Evolutionary conservation across 441 rosid genomes (phyloP).

Genomic region (Populus trichocarpa): DNA sequence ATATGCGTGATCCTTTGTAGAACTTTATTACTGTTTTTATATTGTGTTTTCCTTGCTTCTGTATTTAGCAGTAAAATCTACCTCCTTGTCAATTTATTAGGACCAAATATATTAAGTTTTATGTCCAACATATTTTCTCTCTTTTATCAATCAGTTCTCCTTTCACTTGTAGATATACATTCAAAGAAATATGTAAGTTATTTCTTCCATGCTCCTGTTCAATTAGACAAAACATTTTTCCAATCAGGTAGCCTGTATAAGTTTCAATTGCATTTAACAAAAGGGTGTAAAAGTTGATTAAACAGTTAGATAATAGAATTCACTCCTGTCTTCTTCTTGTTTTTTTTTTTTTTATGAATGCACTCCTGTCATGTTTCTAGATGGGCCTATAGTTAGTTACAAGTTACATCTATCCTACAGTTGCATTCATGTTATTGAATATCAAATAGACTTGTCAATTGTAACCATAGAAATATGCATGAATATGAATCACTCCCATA

Average conservation of each 20-base stretch:
- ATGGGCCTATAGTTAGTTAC: not conserved
- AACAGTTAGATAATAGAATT: not conserved
- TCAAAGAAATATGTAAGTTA: not conserved
- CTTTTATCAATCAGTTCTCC: not conserved
- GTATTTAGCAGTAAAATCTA: not conserved
- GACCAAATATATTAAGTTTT: not conserved
- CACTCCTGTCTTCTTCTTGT: not conserved
- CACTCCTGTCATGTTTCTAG: not conserved
- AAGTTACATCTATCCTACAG: not conserved
- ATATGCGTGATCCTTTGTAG: not conserved
- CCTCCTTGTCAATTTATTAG: not conserved
- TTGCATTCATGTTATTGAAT: not conserved
- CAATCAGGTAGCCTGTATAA: not conserved
- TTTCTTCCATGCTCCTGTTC: not conserved
- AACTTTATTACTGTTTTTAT: too few species aligned
- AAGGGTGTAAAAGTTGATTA: not conserved
- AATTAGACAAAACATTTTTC: not conserved
- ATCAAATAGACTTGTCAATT: not conserved
- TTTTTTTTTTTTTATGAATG: too few species aligned
- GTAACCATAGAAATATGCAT: not conserved
- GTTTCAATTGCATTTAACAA: not conserved
- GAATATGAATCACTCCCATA: not conserved
- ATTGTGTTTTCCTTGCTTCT: not conserved
- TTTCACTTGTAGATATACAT: not conserved
- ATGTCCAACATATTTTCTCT: not conserved